These are phyloP conservation scores for Coemansia javaensis DNA, from an alignment of 192 early-diverging fungal genomes.

Conservation along the genomic window DNA sequence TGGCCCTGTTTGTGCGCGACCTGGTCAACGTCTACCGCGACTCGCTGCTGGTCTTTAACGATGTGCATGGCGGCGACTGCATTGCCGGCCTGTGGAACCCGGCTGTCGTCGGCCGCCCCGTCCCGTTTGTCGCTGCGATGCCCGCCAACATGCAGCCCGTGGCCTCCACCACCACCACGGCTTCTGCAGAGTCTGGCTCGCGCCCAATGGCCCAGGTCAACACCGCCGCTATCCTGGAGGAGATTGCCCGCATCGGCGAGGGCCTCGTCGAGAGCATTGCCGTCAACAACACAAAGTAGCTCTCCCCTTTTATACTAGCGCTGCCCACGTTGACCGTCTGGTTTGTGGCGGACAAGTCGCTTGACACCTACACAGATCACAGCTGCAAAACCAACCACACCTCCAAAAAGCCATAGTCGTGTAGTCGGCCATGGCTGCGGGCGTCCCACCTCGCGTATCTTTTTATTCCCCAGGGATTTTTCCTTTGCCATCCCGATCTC, in stretches of 20 bases:
- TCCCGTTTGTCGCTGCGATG: conserved; percentile 10
- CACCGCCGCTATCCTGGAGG: conserved; percentile 14
- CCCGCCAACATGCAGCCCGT: conserved; percentile 15
- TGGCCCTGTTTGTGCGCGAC: conserved; percentile 62
- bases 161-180: no score
- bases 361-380: no score
- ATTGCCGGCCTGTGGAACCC: conserved; percentile 49
- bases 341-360: no score
- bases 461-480: neutral
- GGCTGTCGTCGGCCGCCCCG: neutral
- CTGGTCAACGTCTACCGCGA: conserved; percentile 48
- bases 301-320: neutral
- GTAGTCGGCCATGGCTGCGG: no score
- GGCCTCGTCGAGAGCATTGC: conserved; percentile 32
- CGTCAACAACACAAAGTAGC: conserved; percentile 15
- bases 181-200: no score
- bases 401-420: no score
- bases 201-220: conserved; percentile 14
- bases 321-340: no score
- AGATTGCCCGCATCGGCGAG: conserved; percentile 36
- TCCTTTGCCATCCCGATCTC: neutral
- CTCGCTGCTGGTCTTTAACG: conserved; percentile 33
- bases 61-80: conserved; percentile 33
- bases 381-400: no score
- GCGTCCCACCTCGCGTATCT: no score